Evolutionary conservation across 495 filamentous ascomycete genomes (phyloP).

Genomic region (Lepraria neglecta): DNA sequence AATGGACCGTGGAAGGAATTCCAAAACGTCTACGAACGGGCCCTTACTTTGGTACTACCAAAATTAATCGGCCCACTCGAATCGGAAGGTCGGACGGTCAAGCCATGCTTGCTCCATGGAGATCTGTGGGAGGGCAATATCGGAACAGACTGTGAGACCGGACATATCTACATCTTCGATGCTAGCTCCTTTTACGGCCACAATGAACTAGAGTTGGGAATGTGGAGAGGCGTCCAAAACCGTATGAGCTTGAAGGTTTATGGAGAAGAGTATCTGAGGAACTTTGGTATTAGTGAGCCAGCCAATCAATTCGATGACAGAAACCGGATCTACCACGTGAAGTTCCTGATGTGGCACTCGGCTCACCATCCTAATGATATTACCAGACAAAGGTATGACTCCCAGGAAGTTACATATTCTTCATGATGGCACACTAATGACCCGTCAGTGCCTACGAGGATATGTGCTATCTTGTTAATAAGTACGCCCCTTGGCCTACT

Average conservation of each 20-base stretch:
- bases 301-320: constrained; percentile 32
- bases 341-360: constrained; percentile 10
- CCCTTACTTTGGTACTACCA: constrained; percentile 37
- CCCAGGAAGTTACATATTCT: neutral
- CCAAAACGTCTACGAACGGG: constrained; percentile 21
- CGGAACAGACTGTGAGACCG: constrained; percentile 31
- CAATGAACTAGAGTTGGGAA: constrained; percentile 38
- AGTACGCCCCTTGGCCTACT: constrained; percentile 16
- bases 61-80: constrained; percentile 38
- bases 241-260: constrained; percentile 30
- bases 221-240: constrained; percentile 27
- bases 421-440: neutral
- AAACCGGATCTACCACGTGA: constrained; percentile 30
- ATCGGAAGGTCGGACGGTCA: constrained; percentile 34
- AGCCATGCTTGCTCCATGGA: constrained; percentile 42
- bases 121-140: constrained; percentile 46
- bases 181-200: constrained; percentile 44
- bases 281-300: constrained; percentile 25
- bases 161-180: constrained; percentile 40
- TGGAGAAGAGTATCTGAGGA: constrained; percentile 27
- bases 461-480: constrained; percentile 22
- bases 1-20: constrained; percentile 31
- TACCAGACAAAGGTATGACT: constrained; percentile 11
- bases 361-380: constrained; percentile 9
- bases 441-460: constrained; percentile 21